These are phyloP conservation scores for Punctularia strigosozonata DNA, from an alignment of 768 basidiomycete genomes.

Conservation along the genomic window DNA sequence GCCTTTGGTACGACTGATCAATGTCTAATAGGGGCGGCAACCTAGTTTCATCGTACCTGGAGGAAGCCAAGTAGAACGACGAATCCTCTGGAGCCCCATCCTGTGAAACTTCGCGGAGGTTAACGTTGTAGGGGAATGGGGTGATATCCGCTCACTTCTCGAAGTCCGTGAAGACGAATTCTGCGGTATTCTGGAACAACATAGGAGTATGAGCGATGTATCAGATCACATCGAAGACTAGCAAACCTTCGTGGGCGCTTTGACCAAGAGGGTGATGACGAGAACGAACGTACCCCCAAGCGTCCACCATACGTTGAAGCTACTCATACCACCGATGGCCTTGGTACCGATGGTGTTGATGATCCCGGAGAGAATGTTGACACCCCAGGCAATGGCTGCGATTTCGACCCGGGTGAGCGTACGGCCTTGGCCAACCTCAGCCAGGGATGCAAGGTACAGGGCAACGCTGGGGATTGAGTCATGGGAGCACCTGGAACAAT, in stretches of 20 bases:
- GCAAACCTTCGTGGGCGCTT: conserved; percentile 38
- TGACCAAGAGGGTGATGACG: conserved; percentile 44
- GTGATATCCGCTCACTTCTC: conserved; percentile 28
- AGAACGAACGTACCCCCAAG: conserved; percentile 45
- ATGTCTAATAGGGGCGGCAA: conserved; percentile 3
- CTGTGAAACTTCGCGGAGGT: conserved; percentile 31
- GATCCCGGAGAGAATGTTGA: conserved; percentile 42
- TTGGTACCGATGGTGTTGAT: conserved; percentile 46
- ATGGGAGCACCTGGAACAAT: not conserved
- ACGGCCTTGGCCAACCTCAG: conserved; percentile 34
- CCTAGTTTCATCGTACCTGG: conserved; percentile 21
- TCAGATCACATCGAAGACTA: not conserved
- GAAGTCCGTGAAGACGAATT: conserved; percentile 44
- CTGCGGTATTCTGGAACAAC: conserved; percentile 31
- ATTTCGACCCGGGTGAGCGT: conserved; percentile 36
- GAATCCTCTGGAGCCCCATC: conserved; percentile 40
- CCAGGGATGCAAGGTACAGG: conserved; percentile 41
- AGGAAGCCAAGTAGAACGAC: conserved; percentile 48
- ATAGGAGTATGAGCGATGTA: not conserved
- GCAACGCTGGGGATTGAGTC: conserved; percentile 25
- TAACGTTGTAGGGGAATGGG: not conserved
- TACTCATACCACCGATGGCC: conserved; percentile 42
- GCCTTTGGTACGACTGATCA: too few relatives aligned
- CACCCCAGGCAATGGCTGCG: conserved; percentile 42
- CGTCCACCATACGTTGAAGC: conserved; percentile 51